Evolutionary conservation across 345 rosid genomes (phyloP), one percentile per base, ranked within the genome.

Genomic region (Noccaea caerulescens): DNA sequence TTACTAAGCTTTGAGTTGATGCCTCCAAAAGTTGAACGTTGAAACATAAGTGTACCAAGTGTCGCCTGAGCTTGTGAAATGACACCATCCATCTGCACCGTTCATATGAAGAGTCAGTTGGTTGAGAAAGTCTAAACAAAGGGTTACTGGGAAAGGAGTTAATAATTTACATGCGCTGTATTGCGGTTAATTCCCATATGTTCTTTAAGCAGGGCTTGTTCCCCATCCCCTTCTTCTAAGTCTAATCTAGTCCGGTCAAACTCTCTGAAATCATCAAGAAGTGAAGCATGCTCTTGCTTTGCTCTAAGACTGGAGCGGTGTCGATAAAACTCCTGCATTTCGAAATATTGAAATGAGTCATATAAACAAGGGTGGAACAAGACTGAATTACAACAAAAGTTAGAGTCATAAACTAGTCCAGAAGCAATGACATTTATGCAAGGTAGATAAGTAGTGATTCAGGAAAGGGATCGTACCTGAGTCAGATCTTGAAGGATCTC

Each of bases 1-100:
- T 88, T 94, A 79, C 90, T 76, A 68, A 94, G 82, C 90, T 94
- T 94, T 79, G 88, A 94, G 80, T 91, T 90, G 78, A 94, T 84
- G 75, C 93, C 97, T 62, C 98, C 98, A 63, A 91, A 94, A 58
- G 97, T 84, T 59, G 96, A 91, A 36, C 96, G 90, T 75, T 94
- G 99, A 78, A 89, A 66, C 39, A 87, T 86, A 65, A 94, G 92
- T 9, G 89, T 60, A 45, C 99, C 96, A 3, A 94, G 91, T 38
- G 99, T 91, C 16, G 93, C 87, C 78, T 94, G 98, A 36, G 97
- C 98, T 75, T 94, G 99, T 63, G 98, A 94, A 76, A 91, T 91
- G 72, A 89, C 97, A 80, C 75, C 84, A 84, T 94, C 97, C 90
- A 91, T 85, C 99, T 91, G 83, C 79, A 70, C 23, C 52, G 69